Evolutionary conservation across 176 grass and related monocot species (phyloP).

Genomic region (Aegilops umbellulata): DNA sequence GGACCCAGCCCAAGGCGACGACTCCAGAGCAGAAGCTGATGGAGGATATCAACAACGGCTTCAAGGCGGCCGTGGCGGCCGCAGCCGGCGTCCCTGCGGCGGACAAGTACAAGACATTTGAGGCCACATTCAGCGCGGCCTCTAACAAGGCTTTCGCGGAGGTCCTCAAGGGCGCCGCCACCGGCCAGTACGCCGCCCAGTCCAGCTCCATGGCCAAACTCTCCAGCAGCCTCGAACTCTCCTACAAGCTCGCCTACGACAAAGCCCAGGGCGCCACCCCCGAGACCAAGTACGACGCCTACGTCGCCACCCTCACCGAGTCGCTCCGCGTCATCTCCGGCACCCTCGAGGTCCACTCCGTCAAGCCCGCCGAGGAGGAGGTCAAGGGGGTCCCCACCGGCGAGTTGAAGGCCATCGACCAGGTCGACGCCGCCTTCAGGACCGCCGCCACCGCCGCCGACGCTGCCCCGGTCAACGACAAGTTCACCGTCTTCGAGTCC

Average conservation of each 20-base stretch:
- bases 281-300: slow-evolving; percentile 5
- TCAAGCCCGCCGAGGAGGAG: background rate
- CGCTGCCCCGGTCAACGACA: background rate
- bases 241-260: background rate
- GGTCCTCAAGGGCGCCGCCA: background rate
- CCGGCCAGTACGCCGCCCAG: too few relatives aligned
- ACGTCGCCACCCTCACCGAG: background rate
- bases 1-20: background rate
- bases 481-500: background rate
- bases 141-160: background rate
- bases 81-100: background rate
- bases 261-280: background rate
- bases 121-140: background rate
- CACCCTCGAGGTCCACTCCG: slow-evolving; percentile 2
- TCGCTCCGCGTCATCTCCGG: slow-evolving; percentile 8
- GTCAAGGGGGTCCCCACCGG: background rate
- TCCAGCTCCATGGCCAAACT: background rate
- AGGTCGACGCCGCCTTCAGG: slow-evolving; percentile 6
- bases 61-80: background rate
- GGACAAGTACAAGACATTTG: background rate
- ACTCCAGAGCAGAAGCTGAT: background rate
- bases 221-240: background rate
- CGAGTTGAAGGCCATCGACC: background rate
- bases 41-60: background rate
- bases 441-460: background rate